Conservation (phyloP, 345 rosid genomes). For the Dipteronia sinensis region DNA sequence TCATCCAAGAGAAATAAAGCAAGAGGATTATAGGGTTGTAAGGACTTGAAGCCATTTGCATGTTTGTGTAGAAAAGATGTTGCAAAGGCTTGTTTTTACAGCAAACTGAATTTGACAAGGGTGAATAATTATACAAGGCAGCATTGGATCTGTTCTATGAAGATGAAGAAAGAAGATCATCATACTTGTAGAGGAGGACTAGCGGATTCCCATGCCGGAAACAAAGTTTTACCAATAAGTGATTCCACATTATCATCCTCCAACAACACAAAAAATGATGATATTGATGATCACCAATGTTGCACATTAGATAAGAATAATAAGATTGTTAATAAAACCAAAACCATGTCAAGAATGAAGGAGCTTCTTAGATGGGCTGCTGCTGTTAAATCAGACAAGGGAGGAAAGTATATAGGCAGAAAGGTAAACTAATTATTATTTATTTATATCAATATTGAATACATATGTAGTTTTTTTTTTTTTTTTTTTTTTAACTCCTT, state of each 20-base stretch:
- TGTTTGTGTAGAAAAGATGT: conserved; percentile 59
- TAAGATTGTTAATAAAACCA: conserved; percentile 42
- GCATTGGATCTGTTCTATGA: conserved; percentile 35
- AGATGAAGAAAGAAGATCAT: conserved; percentile 62
- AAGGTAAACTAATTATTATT: no score
- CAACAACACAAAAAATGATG: neutral
- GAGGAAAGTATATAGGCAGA: conserved; percentile 54
- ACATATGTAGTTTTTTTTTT: no score
- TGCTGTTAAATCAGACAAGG: conserved; percentile 68
- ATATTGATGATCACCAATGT: no score
- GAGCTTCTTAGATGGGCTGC: conserved; percentile 84
- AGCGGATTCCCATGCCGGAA: conserved; percentile 35
- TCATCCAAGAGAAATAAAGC: conserved; percentile 15
- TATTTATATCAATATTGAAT: no score
- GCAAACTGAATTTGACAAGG: conserved; percentile 50
- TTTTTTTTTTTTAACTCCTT: no score
- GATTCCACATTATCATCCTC: conserved; percentile 35
- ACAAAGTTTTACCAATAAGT: conserved; percentile 52
- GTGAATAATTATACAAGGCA: no score
- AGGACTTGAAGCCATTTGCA: conserved; percentile 29
- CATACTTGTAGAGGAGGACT: no score
- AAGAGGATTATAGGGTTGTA: conserved; percentile 12
- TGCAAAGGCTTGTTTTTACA: conserved; percentile 59
- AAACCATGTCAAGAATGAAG: conserved; percentile 71
- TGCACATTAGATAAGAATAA: no score